These are phyloP conservation scores for Nemania serpens DNA, from an alignment of 2,329 filamentous ascomycete species.

Conservation along the genomic window DNA sequence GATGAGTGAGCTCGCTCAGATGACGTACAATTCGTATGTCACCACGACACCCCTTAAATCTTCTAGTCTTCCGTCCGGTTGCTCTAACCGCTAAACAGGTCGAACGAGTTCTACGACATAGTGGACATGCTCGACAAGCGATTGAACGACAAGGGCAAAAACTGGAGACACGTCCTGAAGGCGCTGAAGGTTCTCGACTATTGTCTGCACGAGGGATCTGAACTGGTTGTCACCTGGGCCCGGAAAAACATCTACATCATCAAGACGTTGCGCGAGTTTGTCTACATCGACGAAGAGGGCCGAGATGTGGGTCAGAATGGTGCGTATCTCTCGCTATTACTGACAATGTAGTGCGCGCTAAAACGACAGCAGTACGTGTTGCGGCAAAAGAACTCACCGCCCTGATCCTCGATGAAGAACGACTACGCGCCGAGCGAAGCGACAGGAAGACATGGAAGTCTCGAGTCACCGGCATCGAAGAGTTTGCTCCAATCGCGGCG, in stretches of 20 bases:
- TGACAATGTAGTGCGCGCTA: constrained; percentile 35
- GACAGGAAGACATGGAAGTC: constrained; percentile 97
- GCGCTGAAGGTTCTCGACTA: constrained; percentile 98
- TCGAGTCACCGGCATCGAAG: constrained; percentile 89
- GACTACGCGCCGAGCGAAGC: constrained; percentile 84
- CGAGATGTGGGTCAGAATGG: constrained; percentile 96
- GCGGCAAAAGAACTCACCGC: constrained; percentile 95
- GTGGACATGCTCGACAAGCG: constrained; percentile 99
- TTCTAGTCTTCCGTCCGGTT: not conserved
- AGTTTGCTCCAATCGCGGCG: constrained; percentile 56
- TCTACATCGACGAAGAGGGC: constrained; percentile 94
- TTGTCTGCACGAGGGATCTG: constrained; percentile 94
- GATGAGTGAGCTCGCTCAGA: constrained; percentile 97
- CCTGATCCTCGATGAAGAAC: constrained; percentile 90
- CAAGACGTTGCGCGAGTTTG: constrained; percentile 96
- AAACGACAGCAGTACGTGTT: constrained; percentile 72
- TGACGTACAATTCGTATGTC: constrained; percentile 95
- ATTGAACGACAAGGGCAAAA: constrained; percentile 98
- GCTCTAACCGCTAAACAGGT: constrained; percentile 57
- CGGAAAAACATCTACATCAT: constrained; percentile 98
- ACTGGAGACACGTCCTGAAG: constrained; percentile 98
- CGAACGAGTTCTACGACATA: constrained; percentile 98
- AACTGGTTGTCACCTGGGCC: constrained; percentile 96
- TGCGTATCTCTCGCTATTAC: constrained; percentile 50
- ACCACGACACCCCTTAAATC: constrained; percentile 12